Evolutionary conservation across 2,329 filamentous ascomycete species (phyloP), one percentile per base, ranked within the genome.

Genomic region (Cytospora schulzeri): DNA sequence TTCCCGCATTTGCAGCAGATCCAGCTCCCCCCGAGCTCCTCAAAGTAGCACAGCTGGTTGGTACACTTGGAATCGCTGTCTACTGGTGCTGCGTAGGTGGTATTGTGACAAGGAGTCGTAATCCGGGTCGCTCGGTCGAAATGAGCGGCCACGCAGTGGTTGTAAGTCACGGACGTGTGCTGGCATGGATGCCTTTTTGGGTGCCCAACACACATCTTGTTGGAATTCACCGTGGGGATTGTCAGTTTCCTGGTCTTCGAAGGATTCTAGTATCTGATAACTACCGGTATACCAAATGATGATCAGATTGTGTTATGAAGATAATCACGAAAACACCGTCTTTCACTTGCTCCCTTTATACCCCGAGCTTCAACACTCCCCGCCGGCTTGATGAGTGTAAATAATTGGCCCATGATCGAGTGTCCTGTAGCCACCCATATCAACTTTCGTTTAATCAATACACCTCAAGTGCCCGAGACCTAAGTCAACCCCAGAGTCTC

Each of bases 151-250:
- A 82, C 80, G 69, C 83, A 85, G 73, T 85, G 84, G 70, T 83
- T 77, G 81, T 82, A 85, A 66, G 79, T 80, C 68, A 85, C 77
- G 55, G 83, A 85, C n/a, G 80, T 81, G 71, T 85, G 83, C 28
- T 78, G 77, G 71, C 83, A 85, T 17, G 80, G 75, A 68, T 85
- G 83, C 67, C 76, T 75, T 58, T 81, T 79, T 62, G 83, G 83
- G 67, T 84, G 82, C 59, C 81, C 83, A 76, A 83, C 78, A 69
- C 83, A 85, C 83, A 85, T 85, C 28, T 71, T 75, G 71, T 51
- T 31, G 41, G 31, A 41, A 6, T 38, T 41, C n/a, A 24, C 22
- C 9, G 31, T 7, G 9, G 19, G 1, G 29, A 29, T 4, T 24
- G n/a, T 15, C 29, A 56, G 6, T 17, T 19, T 17, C 19, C 28